Evolutionary conservation across 441 rosid species (phyloP).

Genomic region (Arabidopsis hybrid): DNA sequence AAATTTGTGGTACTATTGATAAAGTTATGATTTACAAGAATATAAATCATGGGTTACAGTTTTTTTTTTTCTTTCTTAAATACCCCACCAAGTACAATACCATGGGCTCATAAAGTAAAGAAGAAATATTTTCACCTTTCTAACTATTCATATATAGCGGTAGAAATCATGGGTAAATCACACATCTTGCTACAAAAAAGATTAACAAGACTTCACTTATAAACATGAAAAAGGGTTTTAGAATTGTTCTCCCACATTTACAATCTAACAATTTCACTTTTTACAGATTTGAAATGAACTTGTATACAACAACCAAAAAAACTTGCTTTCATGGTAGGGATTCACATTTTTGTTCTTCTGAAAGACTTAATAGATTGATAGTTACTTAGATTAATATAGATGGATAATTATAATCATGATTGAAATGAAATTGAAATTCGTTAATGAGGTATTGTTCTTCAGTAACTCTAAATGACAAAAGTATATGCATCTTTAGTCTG

Average conservation of each 20-base stretch:
- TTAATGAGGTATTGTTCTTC: conserved; percentile 23
- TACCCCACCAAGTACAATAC: conserved; percentile 44
- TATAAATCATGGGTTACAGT: conserved; percentile 41
- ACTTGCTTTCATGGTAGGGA: conserved; percentile 38
- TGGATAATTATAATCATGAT: conserved; percentile 32
- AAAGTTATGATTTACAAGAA: conserved; percentile 40
- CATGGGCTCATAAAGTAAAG: conserved; percentile 31
- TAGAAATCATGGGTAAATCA: conserved; percentile 18
- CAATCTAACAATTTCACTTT: conserved; percentile 8
- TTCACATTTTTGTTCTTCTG: conserved; percentile 29
- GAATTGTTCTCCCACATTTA: conserved; percentile 1
- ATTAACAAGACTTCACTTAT: conserved; percentile 5
- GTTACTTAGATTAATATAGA: conserved; percentile 13
- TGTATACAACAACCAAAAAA: neutral
- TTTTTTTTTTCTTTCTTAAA: neutral
- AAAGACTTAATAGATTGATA: conserved; percentile 17
- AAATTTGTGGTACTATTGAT: conserved; percentile 41
- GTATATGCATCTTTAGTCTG: conserved; percentile 34
- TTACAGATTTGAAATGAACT: conserved; percentile 10
- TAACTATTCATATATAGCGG: conserved; percentile 30
- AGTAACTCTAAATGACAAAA: conserved; percentile 26
- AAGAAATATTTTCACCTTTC: conserved; percentile 9
- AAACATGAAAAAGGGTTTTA: conserved; percentile 12
- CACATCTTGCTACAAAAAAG: conserved; percentile 1
- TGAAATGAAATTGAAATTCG: conserved; percentile 18